Base-by-base conservation (phyloP, 352 stramenopile species). In the Globisporangium paddicum region DNA sequence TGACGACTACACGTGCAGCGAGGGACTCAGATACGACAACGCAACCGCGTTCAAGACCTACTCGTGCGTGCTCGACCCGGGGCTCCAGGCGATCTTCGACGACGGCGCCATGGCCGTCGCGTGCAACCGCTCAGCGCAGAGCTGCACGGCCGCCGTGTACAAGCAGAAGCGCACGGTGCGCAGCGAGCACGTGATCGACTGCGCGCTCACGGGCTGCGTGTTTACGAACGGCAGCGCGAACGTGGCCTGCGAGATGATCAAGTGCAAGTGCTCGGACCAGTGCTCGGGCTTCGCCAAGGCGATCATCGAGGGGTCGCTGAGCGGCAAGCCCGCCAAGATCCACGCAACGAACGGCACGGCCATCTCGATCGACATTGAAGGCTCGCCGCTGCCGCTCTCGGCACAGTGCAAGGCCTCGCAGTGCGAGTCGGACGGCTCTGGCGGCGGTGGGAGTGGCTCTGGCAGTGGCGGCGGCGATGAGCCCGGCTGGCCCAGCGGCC, bases 111-210 rank as follows among this genome's bases (percentile, higher is more conserved):
- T 93, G 57, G 77, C 78, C 25, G 68, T 93, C 8, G 58, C 57
- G 14, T 93, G 83, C 71, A 68, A 89, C 58, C 74, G 73, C 52
- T 62, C 79, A 51, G 54, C 45, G 8, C 50, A 73, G 14, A 82
- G 75, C 48, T 93, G 83, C 68, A 73, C 66, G 16, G 82, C 82
- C 13, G 79, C 81, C 4, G 75, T 93, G 16, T 93, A 79, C 64
- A 89, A 90, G 60, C 48, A 68, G 9, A 67, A 80, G 19, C 62
- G 73, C 6, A 77, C 72, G 5, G 57, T 87, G 6, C 51, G 58
- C 21, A 64, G 79, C 49, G 64, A 72, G 21, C 83, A 93, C 60
- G 72, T 88, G 44, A 79, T 93, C 56, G 79, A 93, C 62, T 93
- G 83, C 67, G 64, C 68, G 62, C 69, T 91, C 42, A 75, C 70